Evolutionary conservation across 2,329 filamentous ascomycete species (phyloP).

Genomic region (Cercospora sp.): DNA sequence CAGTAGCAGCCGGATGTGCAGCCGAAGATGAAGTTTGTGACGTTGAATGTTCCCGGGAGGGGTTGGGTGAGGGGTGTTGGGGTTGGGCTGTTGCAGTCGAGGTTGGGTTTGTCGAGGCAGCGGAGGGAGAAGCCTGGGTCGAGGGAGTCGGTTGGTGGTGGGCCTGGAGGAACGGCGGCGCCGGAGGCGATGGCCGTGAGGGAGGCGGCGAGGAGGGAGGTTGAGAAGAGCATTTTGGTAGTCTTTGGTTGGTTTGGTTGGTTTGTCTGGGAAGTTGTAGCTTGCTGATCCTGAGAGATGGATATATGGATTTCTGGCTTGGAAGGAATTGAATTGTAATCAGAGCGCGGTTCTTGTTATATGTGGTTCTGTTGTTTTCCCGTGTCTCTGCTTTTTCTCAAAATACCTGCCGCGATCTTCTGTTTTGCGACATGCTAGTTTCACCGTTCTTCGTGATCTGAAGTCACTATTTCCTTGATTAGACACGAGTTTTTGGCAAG

Average conservation of each 20-base stretch:
- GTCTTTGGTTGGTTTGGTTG: neutral
- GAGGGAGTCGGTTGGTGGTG: neutral
- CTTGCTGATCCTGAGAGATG: neutral
- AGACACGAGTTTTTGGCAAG: neutral
- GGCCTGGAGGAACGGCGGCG: slow-evolving; percentile 12
- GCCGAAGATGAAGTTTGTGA: slow-evolving; percentile 32
- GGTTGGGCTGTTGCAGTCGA: neutral
- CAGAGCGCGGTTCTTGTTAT: neutral
- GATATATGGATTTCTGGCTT: neutral
- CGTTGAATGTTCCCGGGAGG: slow-evolving; percentile 17
- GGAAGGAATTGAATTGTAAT: neutral
- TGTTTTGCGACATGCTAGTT: neutral
- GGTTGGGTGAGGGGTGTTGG: neutral
- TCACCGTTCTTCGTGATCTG: neutral
- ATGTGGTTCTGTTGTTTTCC: neutral
- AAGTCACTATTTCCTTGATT: neutral
- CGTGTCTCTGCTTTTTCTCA: neutral
- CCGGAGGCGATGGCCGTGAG: slow-evolving; percentile 21
- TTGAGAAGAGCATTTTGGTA: slow-evolving; percentile 26
- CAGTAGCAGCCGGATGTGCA: slow-evolving; percentile 30
- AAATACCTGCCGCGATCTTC: neutral
- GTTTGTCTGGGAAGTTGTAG: neutral
- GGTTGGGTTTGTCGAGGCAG: slow-evolving; percentile 8
- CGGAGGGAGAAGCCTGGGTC: neutral
- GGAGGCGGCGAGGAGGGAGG: slow-evolving; percentile 22